Conservation (phyloP, 2,329 filamentous ascomycete species). For the Chaetomiaceae sp. region DNA sequence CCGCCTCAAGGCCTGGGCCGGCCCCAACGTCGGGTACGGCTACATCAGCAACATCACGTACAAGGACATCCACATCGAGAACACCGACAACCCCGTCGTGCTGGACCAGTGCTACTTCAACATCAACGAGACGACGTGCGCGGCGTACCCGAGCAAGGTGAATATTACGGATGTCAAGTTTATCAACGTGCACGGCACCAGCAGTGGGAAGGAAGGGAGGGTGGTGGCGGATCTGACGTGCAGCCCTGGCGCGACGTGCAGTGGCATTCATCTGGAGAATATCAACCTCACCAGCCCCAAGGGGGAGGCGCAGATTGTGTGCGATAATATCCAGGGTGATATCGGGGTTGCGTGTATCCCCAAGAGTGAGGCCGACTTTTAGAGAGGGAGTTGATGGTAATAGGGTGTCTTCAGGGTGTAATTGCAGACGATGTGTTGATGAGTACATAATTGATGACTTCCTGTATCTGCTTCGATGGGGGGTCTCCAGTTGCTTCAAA, state of each 20-base stretch:
- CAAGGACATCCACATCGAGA: constrained; percentile 54
- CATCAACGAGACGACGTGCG: constrained; percentile 44
- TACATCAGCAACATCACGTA: constrained; percentile 60
- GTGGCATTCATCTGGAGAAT: constrained; percentile 49
- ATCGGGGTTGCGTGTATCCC: constrained; percentile 24
- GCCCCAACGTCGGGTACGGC: constrained; percentile 52
- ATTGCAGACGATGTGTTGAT: too few species aligned
- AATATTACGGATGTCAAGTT: constrained; percentile 57
- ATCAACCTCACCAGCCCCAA: constrained; percentile 52
- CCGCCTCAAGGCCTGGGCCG: constrained; percentile 59
- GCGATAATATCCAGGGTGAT: constrained; percentile 42
- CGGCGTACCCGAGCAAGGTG: constrained; percentile 50
- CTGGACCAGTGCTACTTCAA: constrained; percentile 62
- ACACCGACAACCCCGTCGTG: constrained; percentile 54
- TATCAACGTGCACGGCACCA: constrained; percentile 54
- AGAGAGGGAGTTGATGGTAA: too few species aligned
- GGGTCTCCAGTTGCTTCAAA: too few species aligned
- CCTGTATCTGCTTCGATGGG: too few species aligned
- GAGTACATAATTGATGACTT: too few species aligned
- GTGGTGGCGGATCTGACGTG: constrained; percentile 53
- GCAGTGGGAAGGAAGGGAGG: constrained; percentile 51
- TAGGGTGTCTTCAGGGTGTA: too few species aligned
- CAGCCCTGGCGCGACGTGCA: constrained; percentile 49
- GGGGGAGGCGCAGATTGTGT: constrained; percentile 43
- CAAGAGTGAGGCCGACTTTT: neutral